Conservation (phyloP, 2,329 filamentous ascomycete species). For the Gremmenia infestans region DNA sequence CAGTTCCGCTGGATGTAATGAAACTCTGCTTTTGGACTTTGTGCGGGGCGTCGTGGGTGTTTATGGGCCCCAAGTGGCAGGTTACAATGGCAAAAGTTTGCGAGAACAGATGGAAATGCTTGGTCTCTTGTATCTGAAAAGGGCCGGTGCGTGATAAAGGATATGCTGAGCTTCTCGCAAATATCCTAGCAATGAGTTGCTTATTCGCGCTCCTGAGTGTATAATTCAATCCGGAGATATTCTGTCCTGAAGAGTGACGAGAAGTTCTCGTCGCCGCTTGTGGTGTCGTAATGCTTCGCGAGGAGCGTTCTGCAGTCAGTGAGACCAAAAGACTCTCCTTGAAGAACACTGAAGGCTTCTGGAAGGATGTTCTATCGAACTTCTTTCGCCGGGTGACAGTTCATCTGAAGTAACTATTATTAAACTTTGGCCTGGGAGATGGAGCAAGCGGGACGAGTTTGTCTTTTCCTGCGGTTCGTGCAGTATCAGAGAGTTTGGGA, state of each 20-base stretch:
- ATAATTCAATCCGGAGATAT: background rate
- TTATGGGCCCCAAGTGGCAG: background rate
- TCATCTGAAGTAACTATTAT: conserved; percentile 26
- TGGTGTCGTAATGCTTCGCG: conserved; percentile 3
- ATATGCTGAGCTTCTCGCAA: background rate
- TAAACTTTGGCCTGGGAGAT: conserved; percentile 23
- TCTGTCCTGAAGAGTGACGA: conserved; percentile 1
- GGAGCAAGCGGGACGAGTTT: conserved; percentile 28
- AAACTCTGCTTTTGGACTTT: background rate
- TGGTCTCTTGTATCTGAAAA: background rate
- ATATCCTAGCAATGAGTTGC: background rate
- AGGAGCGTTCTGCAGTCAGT: conserved; percentile 14
- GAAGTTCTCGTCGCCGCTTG: background rate
- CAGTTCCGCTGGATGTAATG: background rate
- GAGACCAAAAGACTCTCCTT: conserved; percentile 18
- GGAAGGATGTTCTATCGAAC: conserved; percentile 25
- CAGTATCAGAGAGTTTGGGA: conserved; percentile 29
- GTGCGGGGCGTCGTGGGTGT: background rate
- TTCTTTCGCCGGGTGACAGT: conserved; percentile 20
- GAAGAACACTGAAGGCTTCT: conserved; percentile 24
- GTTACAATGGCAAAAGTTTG: background rate
- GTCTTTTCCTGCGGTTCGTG: conserved; percentile 27
- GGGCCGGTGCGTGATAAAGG: background rate
- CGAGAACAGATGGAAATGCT: background rate
- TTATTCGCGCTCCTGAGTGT: background rate